Base-by-base conservation (phyloP, 2,329 filamentous ascomycete genomes). In the Aspergillus pseudoterreus region DNA sequence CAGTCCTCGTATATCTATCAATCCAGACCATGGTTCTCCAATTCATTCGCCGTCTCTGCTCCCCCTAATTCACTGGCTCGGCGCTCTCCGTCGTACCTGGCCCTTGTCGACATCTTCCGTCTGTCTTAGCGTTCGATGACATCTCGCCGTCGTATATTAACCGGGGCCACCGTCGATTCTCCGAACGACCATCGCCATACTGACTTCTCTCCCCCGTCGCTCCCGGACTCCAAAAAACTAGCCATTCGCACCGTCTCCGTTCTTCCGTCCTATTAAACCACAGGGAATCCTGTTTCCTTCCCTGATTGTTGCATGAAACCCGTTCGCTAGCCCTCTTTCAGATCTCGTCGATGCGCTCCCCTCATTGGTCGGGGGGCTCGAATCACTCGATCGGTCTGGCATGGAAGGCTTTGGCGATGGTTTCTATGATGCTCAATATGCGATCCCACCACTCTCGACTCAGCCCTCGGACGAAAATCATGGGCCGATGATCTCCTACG, bases 331-430 rank as follows among this genome's bases (percentile, higher is more conserved):
- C 27, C 9, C 35, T 38, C 35, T 17, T 11, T 11, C 14, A 10
- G 35, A 38, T 30, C 27, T 30, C 10, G 35, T 54, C 43, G 56
- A 58, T 58, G 54, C 50, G 44, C 22, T 39, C 32, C 38, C 15
- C 52, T 49, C 33, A 60, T 60, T 60, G 58, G 58, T 41, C 43
- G 33, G 11, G 11, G 15, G 36, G 35, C 33, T 33, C 21, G 46
- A 52, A 55, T 45, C 21, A 52, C 57, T 57, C 59, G 59, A 61
- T 61, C 57, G 57, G 50, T 39, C 38, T 48, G 50, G 38, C 27
- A 56, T 58, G 44, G 53, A 57, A 47, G 51, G 54, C 36, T 55
- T 55, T 45, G 41, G 50, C 50, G 55, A 54, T 35, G 47, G 32
- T 41, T 57, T 53, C 55, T 54, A 58, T 48, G 49, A 56, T 39